Percentiles rank a stretch among this genome's conserved stretches.
Evolutionary conservation across 2,329 filamentous ascomycete genomes (phyloP).

Genomic region (Tolypocladium pustulatum): DNA sequence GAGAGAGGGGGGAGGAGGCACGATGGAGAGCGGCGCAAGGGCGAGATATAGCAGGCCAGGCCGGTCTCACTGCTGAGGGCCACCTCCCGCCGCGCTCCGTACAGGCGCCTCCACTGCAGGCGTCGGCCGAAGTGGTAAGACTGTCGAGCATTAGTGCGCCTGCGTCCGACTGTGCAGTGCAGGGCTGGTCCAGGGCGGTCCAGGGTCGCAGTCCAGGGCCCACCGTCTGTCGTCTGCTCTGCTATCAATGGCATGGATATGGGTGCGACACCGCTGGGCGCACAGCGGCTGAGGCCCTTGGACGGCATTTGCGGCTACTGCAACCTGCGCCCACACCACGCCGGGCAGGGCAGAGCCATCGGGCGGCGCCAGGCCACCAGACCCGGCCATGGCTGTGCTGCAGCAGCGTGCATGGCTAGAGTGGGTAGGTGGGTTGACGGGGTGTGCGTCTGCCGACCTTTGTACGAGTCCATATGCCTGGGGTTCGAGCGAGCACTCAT

Average conservation of each 20-base stretch:
- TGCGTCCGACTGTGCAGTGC: background rate
- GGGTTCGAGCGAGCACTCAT: no score
- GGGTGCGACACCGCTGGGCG: background rate
- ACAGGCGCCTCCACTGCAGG: background rate
- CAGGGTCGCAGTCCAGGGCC: background rate
- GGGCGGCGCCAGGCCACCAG: background rate
- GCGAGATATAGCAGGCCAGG: constrained; percentile 2
- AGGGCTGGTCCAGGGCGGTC: background rate
- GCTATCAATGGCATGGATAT: background rate
- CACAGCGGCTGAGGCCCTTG: no score
- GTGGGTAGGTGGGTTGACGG: background rate
- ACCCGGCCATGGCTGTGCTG: constrained; percentile 3
- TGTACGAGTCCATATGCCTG: background rate
- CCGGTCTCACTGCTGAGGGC: background rate
- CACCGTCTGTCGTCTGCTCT: background rate
- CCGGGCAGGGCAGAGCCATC: background rate
- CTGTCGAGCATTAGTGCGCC: background rate
- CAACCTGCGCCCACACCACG: background rate
- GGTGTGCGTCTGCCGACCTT: background rate
- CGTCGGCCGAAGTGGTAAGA: background rate
- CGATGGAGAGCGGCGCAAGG: constrained; percentile 17
- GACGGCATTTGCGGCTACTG: constrained; percentile 4
- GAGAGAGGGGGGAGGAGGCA: constrained; percentile 38
- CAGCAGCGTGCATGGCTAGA: constrained; percentile 1
- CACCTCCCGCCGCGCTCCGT: background rate